Conservation (phyloP, 306 rosid genomes). For the Quillaja saponaria region DNA sequence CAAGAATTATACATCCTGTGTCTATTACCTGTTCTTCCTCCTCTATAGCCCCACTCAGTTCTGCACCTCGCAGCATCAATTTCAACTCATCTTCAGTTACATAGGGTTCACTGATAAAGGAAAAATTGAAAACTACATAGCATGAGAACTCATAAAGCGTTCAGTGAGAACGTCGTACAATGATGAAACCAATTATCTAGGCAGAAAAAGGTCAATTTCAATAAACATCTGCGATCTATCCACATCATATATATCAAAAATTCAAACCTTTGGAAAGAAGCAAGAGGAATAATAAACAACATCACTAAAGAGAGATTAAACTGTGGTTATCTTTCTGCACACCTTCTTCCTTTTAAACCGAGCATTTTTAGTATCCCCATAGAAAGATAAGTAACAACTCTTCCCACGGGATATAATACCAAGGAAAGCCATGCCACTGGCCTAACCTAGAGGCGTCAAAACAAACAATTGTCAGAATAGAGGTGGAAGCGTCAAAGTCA, state of each 20-base stretch:
- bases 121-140: conserved; percentile 24
- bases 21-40: conserved; percentile 96
- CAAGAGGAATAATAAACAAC: conserved; percentile 14
- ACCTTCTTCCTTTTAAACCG: conserved; percentile 98
- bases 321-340: conserved; percentile 26
- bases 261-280: conserved; percentile 15
- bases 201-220: no score
- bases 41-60: conserved; percentile 97
- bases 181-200: conserved; percentile 17
- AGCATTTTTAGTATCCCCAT: conserved; percentile 97
- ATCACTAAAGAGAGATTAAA: conserved; percentile 24
- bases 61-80: conserved; percentile 98
- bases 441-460: conserved; percentile 74
- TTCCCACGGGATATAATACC: conserved; percentile 88
- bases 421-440: conserved; percentile 99
- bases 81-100: conserved; percentile 98
- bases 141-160: conserved; percentile 6
- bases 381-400: conserved; percentile 87
- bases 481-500: conserved; percentile 23
- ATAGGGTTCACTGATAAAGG: conserved; percentile 78
- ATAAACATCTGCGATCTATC: no score
- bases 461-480: conserved; percentile 28
- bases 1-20: conserved; percentile 5
- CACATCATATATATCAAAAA: no score
- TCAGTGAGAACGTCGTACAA: conserved; percentile 14